phyloP scores from a whole-genome alignment of 768 basidiomycete genomes.

The Suillus paluster region DNA sequence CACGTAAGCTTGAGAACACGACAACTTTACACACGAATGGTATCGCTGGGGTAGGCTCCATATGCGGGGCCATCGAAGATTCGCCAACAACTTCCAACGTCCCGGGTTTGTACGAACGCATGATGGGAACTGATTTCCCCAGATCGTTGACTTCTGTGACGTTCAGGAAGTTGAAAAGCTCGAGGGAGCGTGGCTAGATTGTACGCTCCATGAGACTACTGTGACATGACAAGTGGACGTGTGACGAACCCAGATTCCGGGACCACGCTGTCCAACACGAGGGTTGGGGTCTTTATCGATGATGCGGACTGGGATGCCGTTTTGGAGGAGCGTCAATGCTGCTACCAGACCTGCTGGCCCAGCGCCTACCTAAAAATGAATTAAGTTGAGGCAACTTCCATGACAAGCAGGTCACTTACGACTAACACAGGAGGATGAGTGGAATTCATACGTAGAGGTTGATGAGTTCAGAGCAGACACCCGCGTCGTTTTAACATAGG shows the following conservation, averaged over 20 bases:
- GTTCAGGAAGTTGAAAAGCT: slow-evolving; percentile 25
- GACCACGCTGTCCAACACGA: slow-evolving; percentile 42
- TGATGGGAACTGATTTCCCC: slow-evolving; percentile 32
- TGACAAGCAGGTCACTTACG: not conserved
- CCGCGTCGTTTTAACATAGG: no score
- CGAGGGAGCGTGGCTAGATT: slow-evolving; percentile 42
- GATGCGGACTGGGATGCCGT: slow-evolving; percentile 26
- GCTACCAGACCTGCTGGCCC: slow-evolving; percentile 51
- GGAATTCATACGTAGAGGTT: not conserved
- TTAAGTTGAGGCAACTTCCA: not conserved
- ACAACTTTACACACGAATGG: slow-evolving; percentile 27
- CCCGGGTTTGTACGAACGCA: slow-evolving; percentile 36
- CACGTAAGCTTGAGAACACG: not conserved
- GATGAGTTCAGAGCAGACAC: no score
- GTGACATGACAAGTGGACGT: not conserved
- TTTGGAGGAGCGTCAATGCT: slow-evolving; percentile 41
- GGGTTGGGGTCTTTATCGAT: slow-evolving; percentile 22
- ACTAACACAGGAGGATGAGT: slow-evolving; percentile 5
- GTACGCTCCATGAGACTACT: no score
- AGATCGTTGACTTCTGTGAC: slow-evolving; percentile 39
- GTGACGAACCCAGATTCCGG: slow-evolving; percentile 38
- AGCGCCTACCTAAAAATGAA: slow-evolving; percentile 42
- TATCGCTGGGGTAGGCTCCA: slow-evolving; percentile 25
- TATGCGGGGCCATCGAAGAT: slow-evolving; percentile 20
- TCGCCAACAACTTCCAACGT: not conserved